A percentile compares a stretch with the other conserved stretches of the same genome.
phyloP scores from a whole-genome alignment of 352 stramenopile species.

The Globisporangium splendens region DNA sequence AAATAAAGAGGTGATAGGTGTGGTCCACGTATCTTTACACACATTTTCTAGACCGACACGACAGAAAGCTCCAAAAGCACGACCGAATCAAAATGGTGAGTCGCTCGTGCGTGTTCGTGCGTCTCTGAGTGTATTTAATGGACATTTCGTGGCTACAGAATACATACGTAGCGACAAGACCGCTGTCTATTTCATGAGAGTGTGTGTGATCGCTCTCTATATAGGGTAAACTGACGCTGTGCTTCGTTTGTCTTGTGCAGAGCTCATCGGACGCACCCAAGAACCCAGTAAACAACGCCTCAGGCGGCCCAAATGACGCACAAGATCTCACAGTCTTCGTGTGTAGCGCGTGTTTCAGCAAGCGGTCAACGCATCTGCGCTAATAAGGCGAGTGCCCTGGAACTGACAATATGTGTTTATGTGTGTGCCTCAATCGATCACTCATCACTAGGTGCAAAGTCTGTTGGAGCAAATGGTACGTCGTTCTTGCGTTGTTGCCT shows the following conservation, averaged over 20 bases:
- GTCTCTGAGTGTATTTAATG: no score
- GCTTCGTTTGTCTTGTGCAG: slow-evolving; percentile 9
- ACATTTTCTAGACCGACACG: no score
- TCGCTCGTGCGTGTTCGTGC: no score
- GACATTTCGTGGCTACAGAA: no score
- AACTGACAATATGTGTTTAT: not conserved
- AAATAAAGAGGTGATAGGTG: no score
- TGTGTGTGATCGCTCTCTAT: no score
- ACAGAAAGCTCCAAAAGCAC: no score
- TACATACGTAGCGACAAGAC: no score
- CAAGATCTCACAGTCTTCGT: slow-evolving; percentile 73
- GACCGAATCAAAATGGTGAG: no score
- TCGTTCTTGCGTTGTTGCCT: slow-evolving; percentile 1
- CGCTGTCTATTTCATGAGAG: no score
- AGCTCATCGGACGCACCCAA: slow-evolving; percentile 40
- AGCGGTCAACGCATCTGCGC: not conserved
- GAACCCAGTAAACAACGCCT: slow-evolving; percentile 21
- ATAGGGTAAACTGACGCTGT: not conserved
- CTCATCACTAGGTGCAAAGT: slow-evolving; percentile 44
- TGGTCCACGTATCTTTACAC: no score
- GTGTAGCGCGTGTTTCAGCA: slow-evolving; percentile 12
- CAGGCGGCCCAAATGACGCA: slow-evolving; percentile 30
- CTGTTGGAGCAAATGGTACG: slow-evolving; percentile 73
- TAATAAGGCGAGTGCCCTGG: not conserved
- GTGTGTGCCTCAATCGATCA: not conserved